Percentiles rank a stretch among this genome's conserved stretches.
phyloP scores from a whole-genome alignment of 2,329 filamentous ascomycete species.

The Nigrospora osmanthi region DNA sequence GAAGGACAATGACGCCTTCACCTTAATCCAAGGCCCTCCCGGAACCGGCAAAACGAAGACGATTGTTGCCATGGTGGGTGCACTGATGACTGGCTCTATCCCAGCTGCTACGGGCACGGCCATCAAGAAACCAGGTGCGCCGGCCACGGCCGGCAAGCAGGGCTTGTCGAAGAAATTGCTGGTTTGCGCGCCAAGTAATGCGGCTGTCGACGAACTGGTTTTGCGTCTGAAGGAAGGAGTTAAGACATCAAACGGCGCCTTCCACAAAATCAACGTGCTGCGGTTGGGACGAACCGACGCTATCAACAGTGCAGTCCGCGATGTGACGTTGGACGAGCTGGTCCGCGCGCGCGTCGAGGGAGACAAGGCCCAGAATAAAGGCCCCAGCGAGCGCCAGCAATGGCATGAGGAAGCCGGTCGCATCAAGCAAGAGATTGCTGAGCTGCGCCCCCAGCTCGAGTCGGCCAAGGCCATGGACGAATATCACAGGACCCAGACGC shows the following conservation, averaged over 20 bases:
- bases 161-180: conserved; percentile 70
- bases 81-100: conserved; percentile 59
- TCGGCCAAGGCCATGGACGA: conserved; percentile 51
- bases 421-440: conserved; percentile 67
- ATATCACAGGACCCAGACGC: conserved; percentile 35
- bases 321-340: conserved; percentile 89
- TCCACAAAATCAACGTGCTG: conserved; percentile 75
- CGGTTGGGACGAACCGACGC: conserved; percentile 86
- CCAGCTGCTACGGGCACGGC: conserved; percentile 33
- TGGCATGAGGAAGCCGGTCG: conserved; percentile 57
- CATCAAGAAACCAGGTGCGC: conserved; percentile 29
- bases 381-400: conserved; percentile 47
- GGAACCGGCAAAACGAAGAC: conserved; percentile 98
- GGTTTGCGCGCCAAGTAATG: conserved; percentile 97
- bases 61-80: conserved; percentile 91
- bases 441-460: conserved; percentile 65
- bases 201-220: conserved; percentile 92
- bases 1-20: conserved; percentile 93
- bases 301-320: conserved; percentile 80
- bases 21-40: conserved; percentile 88
- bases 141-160: conserved; percentile 23
- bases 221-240: conserved; percentile 85
- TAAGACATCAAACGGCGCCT: conserved; percentile 64
- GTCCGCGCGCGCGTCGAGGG: conserved; percentile 66
- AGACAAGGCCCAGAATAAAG: conserved; percentile 50